phyloP scores from a whole-genome alignment of 345 rosid species.

The Citrus unshiu region DNA sequence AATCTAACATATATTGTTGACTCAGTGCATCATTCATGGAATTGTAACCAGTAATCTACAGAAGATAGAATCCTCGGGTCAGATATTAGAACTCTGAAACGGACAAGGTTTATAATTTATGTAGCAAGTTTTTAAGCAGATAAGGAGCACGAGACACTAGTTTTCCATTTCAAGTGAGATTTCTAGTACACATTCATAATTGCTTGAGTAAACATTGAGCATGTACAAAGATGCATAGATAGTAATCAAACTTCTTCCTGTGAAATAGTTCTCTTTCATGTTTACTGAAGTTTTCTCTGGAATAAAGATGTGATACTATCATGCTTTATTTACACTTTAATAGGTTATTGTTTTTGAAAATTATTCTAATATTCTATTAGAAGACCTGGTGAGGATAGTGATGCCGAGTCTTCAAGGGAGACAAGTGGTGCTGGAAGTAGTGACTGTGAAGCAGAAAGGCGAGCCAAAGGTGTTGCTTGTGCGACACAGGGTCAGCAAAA shows the following conservation, averaged over 20 bases:
- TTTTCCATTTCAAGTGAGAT: neutral
- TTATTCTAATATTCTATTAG: conserved; percentile 17
- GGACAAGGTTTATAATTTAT: neutral
- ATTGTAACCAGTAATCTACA: neutral
- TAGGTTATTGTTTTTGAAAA: conserved; percentile 5
- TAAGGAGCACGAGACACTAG: neutral
- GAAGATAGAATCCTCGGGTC: neutral
- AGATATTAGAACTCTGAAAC: neutral
- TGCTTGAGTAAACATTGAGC: neutral
- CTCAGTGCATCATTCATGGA: neutral
- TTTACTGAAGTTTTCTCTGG: neutral
- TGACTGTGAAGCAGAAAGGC: conserved; percentile 31
- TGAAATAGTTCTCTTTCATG: neutral
- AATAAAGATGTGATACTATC: neutral
- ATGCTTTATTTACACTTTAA: neutral
- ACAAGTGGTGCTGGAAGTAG: conserved; percentile 31
- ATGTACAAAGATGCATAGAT: neutral
- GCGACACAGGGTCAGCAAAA: conserved; percentile 30
- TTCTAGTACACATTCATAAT: neutral
- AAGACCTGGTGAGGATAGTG: conserved; percentile 36
- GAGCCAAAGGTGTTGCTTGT: conserved; percentile 19
- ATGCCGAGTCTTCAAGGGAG: conserved; percentile 40
- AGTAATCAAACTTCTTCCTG: neutral
- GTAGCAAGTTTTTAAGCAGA: neutral
- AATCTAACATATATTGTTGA: neutral